Evolutionary conservation across 2,329 filamentous ascomycete species (phyloP), one percentile per base, ranked within the genome.

Genomic region (Cladorrhinum sp.): DNA sequence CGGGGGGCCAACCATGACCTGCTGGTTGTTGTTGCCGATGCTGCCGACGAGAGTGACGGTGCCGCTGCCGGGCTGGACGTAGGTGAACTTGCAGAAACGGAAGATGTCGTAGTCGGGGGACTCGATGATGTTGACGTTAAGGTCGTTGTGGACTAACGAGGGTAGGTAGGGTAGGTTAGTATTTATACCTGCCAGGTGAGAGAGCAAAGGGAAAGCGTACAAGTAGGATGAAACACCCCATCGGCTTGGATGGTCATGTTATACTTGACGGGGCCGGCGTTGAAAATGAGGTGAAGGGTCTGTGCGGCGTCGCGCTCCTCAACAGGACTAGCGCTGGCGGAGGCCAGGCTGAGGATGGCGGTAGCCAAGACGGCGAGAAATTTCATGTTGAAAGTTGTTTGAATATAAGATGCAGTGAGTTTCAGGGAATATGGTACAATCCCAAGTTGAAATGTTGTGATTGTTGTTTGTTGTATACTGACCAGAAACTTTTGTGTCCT

Each of bases 1-100:
- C 3, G 79, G 77, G 22, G 79, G 78, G 0, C 77, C 76, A 23
- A 82, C 72, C 8, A 75, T 67, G 22, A 82, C 71, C 59, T 77
- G 74, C 64, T 76, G 72, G 16, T 71, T 63, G 9, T 75, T 76
- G 2, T 64, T 58, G 1, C 64, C 38, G 56, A 67, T 69, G 57
- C 68, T 67, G 22, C 68, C 69, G 3, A 77, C 70, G 0, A 74
- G 67, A 64, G 72, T 69, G 8, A 70, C 60, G 13, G 73, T 70
- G 6, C 70, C 60, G 20, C 64, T 69, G 7, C 68, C 60, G 0
- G 77, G 78, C 8, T 13, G 41, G 3, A 18, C 16, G 16, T 45
- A 45, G 59, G 73, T 67, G 69, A 82, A 81, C n/a, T 69, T 73
- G 71, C 80, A 82, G 56, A 75, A 67, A 16, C 55, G 54, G 61